Conservation (phyloP, 768 basidiomycete genomes). For the Naematelia encephala region DNA sequence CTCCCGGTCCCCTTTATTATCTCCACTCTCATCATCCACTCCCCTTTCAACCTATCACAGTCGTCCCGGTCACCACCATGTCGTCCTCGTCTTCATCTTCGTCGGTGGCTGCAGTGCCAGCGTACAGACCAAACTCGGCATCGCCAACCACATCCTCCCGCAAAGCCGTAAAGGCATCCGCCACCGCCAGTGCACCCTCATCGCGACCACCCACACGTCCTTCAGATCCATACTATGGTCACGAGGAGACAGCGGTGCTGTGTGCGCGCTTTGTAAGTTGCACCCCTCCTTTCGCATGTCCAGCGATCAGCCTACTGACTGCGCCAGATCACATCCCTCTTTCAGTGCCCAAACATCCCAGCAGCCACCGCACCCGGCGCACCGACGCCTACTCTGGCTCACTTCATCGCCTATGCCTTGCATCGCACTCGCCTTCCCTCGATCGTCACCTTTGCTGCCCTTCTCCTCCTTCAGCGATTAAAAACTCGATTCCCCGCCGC, state of each 20-base stretch:
- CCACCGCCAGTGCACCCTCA: constrained; percentile 41
- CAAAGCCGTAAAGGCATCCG: constrained; percentile 38
- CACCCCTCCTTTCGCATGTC: constrained; percentile 2
- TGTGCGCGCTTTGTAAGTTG: constrained; percentile 62
- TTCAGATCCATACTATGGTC: constrained; percentile 61
- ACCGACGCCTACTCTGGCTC: constrained; percentile 63
- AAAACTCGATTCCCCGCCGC: constrained; percentile 91
- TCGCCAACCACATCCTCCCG: constrained; percentile 36
- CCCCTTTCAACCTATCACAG: neutral
- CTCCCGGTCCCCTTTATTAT: neutral
- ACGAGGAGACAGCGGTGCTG: constrained; percentile 67
- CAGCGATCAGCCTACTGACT: constrained; percentile 1
- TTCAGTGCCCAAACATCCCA: constrained; percentile 79
- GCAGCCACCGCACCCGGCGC: constrained; percentile 56
- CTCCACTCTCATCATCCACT: neutral
- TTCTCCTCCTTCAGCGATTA: constrained; percentile 74
- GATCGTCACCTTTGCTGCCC: constrained; percentile 64
- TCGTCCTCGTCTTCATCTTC: neutral
- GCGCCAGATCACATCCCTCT: constrained; percentile 66
- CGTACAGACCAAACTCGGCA: constrained; percentile 24
- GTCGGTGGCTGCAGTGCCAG: constrained; percentile 20
- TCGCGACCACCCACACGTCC: constrained; percentile 26
- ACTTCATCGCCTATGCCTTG: constrained; percentile 82
- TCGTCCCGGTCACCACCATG: neutral
- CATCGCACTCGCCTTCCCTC: constrained; percentile 74